phyloP scores from a whole-genome alignment of 768 basidiomycete species.

The Hypsizygus marmoreus region DNA sequence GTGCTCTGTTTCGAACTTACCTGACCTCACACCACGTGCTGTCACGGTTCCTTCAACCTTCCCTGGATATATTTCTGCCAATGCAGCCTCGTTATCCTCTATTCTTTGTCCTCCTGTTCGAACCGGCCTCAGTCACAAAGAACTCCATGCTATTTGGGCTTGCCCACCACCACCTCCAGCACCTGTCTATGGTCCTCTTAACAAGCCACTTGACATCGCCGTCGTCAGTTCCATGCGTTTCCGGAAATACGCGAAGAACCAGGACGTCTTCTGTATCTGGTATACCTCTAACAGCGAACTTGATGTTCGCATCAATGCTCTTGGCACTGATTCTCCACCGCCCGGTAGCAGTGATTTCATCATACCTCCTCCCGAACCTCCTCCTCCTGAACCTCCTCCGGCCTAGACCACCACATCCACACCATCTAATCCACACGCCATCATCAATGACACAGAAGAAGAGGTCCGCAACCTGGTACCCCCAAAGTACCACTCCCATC shows the following conservation, averaged over 20 bases:
- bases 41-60: conserved; percentile 2
- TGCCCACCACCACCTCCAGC: conserved; percentile 6
- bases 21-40: background rate
- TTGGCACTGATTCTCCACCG: no score
- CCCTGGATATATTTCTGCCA: conserved; percentile 3
- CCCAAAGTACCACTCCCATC: background rate
- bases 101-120: conserved; percentile 7
- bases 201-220: conserved; percentile 15
- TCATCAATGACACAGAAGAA: conserved; percentile 1
- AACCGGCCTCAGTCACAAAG: conserved; percentile 12
- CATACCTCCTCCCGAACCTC: conserved; percentile 13
- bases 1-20: conserved; percentile 8
- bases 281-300: conserved; percentile 4
- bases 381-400: conserved; percentile 16
- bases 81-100: background rate
- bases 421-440: conserved; percentile 1
- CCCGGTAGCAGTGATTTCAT: conserved; percentile 1
- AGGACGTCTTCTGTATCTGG: conserved; percentile 7
- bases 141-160: conserved; percentile 15
- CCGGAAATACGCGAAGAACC: conserved; percentile 21
- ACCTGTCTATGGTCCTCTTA: conserved; percentile 13
- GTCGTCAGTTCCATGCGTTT: conserved; percentile 18
- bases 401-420: conserved; percentile 5
- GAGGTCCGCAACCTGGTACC: conserved; percentile 26
- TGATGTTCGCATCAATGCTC: background rate